Base-by-base conservation (phyloP, 257 asterid species). In the Eustoma russellianum region DNA sequence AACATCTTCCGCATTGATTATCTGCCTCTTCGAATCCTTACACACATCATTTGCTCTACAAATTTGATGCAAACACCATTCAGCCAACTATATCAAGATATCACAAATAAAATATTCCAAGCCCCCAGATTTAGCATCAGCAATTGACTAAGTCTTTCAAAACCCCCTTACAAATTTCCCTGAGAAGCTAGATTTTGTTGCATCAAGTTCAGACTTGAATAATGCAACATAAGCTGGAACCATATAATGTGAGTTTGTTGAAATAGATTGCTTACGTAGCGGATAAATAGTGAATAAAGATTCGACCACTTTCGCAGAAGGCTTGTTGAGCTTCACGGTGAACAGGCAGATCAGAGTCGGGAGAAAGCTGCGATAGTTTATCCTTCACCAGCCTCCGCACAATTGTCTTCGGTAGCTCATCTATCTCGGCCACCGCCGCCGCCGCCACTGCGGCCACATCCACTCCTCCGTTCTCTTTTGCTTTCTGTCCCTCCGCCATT, bases 361-460 rank as follows among this genome's bases (percentile, higher is more conserved):
- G 14, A 38, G 95, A 79, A 57, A 92, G 78, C 67, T 79, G 86
- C 8, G 99, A 83, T 1, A 92, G 88, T 73, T 81, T 92, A 17
- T 92, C 93, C 86, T 85, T 88, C 65, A 92, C 95, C 70, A 92
- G 60, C 18, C 95, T 80, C 63, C 97, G 92, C 63, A 88, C 91
- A 45, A 92, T 82, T 56, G 95, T 63, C 83, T 83, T 88, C 9
- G 99, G 99, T 61, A 92, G 85, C 75, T 73, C 82, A 69, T 92
- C 95, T 57, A 70, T 63, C 15, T 71, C 93, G 17, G 72, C 62
- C 5, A 69, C 72, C 35, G 72, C 62, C 51, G 54, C 17, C 59
- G 45, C 52, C 17, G 33, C 9, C 57, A 59, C 60, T 56, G 64
- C 77, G 62, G 81, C 63, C 77, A 60, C 69, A 0, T 24, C 49